Evolutionary conservation across 1,139 yeast species (phyloP).

Genomic region (Geotrichum restrictum): DNA sequence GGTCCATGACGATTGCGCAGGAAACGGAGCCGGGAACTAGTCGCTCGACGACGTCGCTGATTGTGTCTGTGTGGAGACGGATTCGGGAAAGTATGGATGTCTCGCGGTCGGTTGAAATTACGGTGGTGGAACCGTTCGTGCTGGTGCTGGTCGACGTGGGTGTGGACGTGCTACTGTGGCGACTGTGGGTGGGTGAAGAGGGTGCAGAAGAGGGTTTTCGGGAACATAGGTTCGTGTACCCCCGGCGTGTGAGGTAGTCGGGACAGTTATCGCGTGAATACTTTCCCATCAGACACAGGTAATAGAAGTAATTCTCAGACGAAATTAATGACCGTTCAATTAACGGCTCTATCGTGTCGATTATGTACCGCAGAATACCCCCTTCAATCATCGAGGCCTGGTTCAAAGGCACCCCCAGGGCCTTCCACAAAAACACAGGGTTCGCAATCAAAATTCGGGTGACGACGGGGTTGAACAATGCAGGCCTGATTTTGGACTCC

Average conservation of each 20-base stretch:
- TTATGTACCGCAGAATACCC: conserved; percentile 58
- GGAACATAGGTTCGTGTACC: conserved; percentile 49
- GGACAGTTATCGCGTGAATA: conserved; percentile 70
- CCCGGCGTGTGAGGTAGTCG: conserved; percentile 61
- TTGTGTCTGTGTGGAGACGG: conserved; percentile 73
- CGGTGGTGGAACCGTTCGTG: too few species aligned
- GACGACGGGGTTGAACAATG: conserved; percentile 65
- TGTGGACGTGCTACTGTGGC: too few species aligned
- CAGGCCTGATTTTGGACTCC: conserved; percentile 60
- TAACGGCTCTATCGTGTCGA: conserved; percentile 76
- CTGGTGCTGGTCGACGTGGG: too few species aligned
- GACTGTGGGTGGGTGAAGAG: too few species aligned
- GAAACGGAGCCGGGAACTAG: conserved; percentile 60
- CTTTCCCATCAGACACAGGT: conserved; percentile 58
- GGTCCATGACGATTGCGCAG: conserved; percentile 83
- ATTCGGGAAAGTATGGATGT: conserved; percentile 52
- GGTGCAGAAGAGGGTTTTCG: conserved; percentile 24
- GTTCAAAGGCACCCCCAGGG: conserved; percentile 79
- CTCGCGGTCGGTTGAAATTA: conserved; percentile 2
- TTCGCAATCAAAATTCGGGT: conserved; percentile 69
- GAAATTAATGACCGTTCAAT: conserved; percentile 60
- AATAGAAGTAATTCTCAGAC: conserved; percentile 73
- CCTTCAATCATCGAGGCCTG: conserved; percentile 82
- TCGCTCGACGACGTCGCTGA: conserved; percentile 69
- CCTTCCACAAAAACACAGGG: conserved; percentile 80